phyloP scores from a whole-genome alignment of 768 basidiomycete species.

The Trametes maxima region DNA sequence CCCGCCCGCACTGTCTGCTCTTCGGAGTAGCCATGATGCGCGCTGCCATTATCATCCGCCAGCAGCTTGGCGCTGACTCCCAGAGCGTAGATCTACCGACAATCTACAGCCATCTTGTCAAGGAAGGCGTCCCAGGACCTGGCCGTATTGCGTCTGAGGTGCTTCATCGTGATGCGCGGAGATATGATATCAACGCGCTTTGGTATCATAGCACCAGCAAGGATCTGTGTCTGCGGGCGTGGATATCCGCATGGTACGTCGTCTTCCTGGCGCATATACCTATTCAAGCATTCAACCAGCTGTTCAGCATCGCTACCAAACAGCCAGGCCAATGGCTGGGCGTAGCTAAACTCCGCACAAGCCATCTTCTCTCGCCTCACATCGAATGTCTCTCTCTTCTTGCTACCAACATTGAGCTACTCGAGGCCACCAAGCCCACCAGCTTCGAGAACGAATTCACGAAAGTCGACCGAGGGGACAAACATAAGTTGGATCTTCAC shows the following conservation, averaged over 20 bases:
- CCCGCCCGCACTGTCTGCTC: not conserved
- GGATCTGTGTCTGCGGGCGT: slow-evolving; percentile 41
- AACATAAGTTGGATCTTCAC: slow-evolving; percentile 29
- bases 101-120: not conserved
- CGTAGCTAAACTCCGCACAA: slow-evolving; percentile 21
- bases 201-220: slow-evolving; percentile 35
- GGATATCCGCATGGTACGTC: slow-evolving; percentile 36
- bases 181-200: slow-evolving; percentile 29
- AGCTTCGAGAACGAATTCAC: slow-evolving; percentile 40
- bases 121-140: slow-evolving; percentile 29
- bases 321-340: too few species aligned
- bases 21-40: too few species aligned
- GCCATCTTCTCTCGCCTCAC: slow-evolving; percentile 30
- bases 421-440: slow-evolving; percentile 38
- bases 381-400: slow-evolving; percentile 34
- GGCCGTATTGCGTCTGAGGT: slow-evolving; percentile 28
- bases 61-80: slow-evolving; percentile 20
- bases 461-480: slow-evolving; percentile 26
- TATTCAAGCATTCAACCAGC: not conserved
- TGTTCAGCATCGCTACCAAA: not conserved
- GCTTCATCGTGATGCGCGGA: slow-evolving; percentile 15
- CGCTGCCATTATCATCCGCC: too few species aligned
- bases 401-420: slow-evolving; percentile 35
- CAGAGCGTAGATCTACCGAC: not conserved
- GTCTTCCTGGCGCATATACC: not conserved